phyloP scores from a whole-genome alignment of 192 early-diverging fungal genomes.

The Gigaspora rosea region DNA sequence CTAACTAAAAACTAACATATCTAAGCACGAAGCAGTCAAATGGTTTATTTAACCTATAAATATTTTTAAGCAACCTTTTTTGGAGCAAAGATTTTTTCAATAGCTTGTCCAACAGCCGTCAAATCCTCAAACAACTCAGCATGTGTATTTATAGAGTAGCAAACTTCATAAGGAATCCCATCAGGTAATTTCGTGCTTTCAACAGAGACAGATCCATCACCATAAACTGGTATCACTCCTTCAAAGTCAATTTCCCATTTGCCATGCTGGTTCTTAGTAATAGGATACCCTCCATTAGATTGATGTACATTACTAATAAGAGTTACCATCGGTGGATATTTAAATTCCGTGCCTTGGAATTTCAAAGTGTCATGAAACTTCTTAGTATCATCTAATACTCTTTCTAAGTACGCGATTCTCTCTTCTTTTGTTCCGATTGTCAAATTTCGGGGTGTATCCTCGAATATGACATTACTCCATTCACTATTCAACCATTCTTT shows the following conservation, averaged over 20 bases:
- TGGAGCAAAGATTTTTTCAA: too few relatives aligned
- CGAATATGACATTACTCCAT: not conserved
- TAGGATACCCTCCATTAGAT: slow-evolving; percentile 8
- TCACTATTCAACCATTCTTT: slow-evolving; percentile 15
- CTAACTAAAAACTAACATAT: too few relatives aligned
- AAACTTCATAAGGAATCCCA: slow-evolving; percentile 14
- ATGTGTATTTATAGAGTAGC: not conserved
- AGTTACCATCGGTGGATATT: slow-evolving; percentile 21
- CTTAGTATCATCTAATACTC: slow-evolving; percentile 12
- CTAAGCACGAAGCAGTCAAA: too few relatives aligned
- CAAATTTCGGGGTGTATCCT: slow-evolving; percentile 2
- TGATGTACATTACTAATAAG: not conserved
- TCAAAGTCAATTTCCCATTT: not conserved
- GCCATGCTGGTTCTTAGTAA: not conserved
- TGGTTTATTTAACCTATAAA: too few relatives aligned
- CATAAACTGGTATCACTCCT: not conserved
- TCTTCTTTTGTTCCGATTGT: slow-evolving; percentile 20
- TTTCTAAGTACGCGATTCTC: slow-evolving; percentile 15
- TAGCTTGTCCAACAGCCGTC: slow-evolving; percentile 14
- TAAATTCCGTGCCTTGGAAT: not conserved
- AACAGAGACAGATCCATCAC: slow-evolving; percentile 14
- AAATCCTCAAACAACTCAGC: slow-evolving; percentile 25
- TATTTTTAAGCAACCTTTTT: too few relatives aligned
- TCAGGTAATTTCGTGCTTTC: slow-evolving; percentile 21
- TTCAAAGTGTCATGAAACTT: slow-evolving; percentile 17